These are phyloP conservation scores for Vanderwaltozyma polyspora DNA, from an alignment of 805 yeast genomes.

Conservation along the genomic window DNA sequence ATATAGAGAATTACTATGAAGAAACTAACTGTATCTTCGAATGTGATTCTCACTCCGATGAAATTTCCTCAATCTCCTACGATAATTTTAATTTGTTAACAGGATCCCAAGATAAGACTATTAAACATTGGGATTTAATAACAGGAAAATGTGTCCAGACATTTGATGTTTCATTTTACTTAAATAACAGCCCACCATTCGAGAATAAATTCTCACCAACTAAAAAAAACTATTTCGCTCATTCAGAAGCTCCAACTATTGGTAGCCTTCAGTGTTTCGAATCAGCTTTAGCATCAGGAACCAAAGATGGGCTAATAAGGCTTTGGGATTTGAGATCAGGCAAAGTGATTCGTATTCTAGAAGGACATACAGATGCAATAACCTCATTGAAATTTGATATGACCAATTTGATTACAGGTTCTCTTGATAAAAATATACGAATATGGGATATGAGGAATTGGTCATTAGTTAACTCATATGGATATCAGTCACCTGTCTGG, in stretches of 20 bases:
- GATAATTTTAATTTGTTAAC: slow-evolving; percentile 43
- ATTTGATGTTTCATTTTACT: slow-evolving; percentile 38
- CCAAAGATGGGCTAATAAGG: slow-evolving; percentile 62
- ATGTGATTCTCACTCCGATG: slow-evolving; percentile 56
- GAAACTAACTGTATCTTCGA: slow-evolving; percentile 30
- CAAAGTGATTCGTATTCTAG: slow-evolving; percentile 46
- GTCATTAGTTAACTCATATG: slow-evolving; percentile 45
- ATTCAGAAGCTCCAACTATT: slow-evolving; percentile 32
- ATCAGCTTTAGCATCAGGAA: slow-evolving; percentile 70
- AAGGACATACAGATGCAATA: slow-evolving; percentile 61
- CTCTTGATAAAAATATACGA: slow-evolving; percentile 48
- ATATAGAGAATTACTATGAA: too few species aligned
- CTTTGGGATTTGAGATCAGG: slow-evolving; percentile 70
- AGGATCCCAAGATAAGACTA: slow-evolving; percentile 60
- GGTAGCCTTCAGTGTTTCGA: slow-evolving; percentile 61
- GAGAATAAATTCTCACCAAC: background rate
- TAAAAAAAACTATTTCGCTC: background rate
- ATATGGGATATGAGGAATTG: slow-evolving; percentile 69
- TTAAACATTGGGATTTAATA: slow-evolving; percentile 63
- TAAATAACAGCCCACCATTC: background rate
- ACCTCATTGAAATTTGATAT: slow-evolving; percentile 60
- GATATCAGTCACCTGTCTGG: slow-evolving; percentile 45
- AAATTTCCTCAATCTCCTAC: slow-evolving; percentile 50
- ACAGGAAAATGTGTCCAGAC: slow-evolving; percentile 61
- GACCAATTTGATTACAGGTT: slow-evolving; percentile 48